Percentiles rank a stretch among this genome's conserved stretches.
phyloP scores from a whole-genome alignment of 1,284 basidiomycete species.

The Wallemia mellicola region DNA sequence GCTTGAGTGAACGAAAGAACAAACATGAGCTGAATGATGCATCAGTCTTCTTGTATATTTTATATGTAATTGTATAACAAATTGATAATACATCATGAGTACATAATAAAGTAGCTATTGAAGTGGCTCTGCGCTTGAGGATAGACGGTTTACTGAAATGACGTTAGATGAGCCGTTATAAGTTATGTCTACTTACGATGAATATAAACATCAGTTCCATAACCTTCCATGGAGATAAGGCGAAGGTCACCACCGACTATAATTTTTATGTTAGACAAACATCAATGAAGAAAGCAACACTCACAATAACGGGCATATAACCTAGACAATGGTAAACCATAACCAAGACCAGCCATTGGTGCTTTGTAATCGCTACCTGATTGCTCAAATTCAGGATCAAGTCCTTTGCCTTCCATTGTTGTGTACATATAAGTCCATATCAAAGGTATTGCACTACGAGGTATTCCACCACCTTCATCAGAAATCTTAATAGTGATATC shows the following conservation, averaged over 20 bases:
- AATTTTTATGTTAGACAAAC: not conserved
- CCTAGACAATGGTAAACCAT: constrained; percentile 66
- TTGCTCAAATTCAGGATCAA: constrained; percentile 51
- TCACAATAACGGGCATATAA: constrained; percentile 76
- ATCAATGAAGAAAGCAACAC: not conserved
- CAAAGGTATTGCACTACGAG: constrained; percentile 65
- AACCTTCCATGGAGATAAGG: constrained; percentile 91
- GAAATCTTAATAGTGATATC: constrained; percentile 98
- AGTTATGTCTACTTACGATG: not conserved
- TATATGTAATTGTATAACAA: not conserved
- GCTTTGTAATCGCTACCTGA: constrained; percentile 55
- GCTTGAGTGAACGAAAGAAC: not conserved
- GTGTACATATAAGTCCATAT: constrained; percentile 99
- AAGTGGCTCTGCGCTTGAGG: not conserved
- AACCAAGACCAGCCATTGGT: constrained; percentile 14
- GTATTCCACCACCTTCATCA: constrained; percentile 87
- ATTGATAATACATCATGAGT: not conserved
- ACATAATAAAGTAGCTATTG: not conserved
- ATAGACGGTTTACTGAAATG: constrained; percentile 1
- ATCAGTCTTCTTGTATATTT: not conserved
- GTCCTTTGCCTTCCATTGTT: constrained; percentile 66
- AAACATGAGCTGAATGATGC: not conserved
- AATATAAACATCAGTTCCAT: constrained; percentile 29
- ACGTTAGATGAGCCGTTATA: too few relatives aligned
- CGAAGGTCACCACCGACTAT: constrained; percentile 55